Percentiles rank a stretch among this genome's conserved stretches.
These are phyloP conservation scores for Lasiosphaeris hirsuta DNA, from an alignment of 495 filamentous ascomycete species.

Conservation along the genomic window DNA sequence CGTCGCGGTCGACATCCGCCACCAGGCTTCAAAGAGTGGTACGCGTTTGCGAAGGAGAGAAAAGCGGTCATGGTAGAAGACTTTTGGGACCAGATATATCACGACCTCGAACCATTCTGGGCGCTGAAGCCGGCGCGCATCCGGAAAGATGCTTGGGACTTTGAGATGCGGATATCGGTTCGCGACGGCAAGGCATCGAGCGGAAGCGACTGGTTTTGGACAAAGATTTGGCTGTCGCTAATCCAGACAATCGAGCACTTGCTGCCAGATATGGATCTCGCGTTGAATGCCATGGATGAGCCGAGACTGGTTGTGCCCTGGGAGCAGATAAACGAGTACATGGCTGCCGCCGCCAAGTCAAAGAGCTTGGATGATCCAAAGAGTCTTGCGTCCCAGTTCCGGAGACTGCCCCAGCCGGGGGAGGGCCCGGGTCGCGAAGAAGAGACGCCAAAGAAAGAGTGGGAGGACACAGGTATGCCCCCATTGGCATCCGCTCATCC, in stretches of 20 bases:
- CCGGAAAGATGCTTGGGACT: conserved; percentile 50
- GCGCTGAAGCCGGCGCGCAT: conserved; percentile 54
- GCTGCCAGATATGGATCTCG: conserved; percentile 69
- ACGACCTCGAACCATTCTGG: conserved; percentile 71
- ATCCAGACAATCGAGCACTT: conserved; percentile 55
- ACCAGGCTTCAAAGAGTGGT: conserved; percentile 70
- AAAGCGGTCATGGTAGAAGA: conserved; percentile 65
- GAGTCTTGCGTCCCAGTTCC: conserved; percentile 33
- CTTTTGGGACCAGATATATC: conserved; percentile 67
- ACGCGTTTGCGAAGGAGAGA: conserved; percentile 57
- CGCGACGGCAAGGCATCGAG: conserved; percentile 54
- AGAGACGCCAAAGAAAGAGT: conserved; percentile 30
- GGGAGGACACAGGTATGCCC: conserved; percentile 44
- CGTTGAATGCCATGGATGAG: conserved; percentile 67
- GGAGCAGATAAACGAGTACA: conserved; percentile 58
- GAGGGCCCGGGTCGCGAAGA: conserved; percentile 27
- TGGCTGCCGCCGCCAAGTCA: conserved; percentile 51
- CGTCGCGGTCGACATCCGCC: conserved; percentile 68
- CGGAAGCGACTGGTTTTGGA: conserved; percentile 59
- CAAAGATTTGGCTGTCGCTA: conserved; percentile 57
- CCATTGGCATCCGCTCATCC: background rate
- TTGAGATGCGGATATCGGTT: conserved; percentile 59
- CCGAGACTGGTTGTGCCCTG: conserved; percentile 63
- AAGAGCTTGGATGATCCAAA: conserved; percentile 37
- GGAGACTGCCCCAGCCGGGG: conserved; percentile 27